Percentiles rank a stretch among this genome's conserved stretches.
phyloP scores from a whole-genome alignment of 768 basidiomycete species.

The Rhodotorula taiwanensis region DNA sequence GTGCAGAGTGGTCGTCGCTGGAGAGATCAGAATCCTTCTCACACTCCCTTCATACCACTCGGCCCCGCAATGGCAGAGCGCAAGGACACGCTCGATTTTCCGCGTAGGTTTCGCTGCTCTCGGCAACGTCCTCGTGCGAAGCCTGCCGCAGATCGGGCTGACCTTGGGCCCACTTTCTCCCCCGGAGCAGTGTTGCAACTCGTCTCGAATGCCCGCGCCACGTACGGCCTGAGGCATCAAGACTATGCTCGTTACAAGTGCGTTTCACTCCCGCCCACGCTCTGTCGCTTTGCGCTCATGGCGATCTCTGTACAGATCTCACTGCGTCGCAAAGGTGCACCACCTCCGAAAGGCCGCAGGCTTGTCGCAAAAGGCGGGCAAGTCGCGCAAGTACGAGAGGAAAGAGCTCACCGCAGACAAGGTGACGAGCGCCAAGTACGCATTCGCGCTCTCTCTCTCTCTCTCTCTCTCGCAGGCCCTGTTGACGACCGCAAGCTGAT shows the following conservation, averaged over 20 bases:
- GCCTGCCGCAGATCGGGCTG: too few species aligned
- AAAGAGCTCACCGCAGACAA: slow-evolving; percentile 61
- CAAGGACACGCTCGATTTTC: neutral
- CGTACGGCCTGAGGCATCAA: slow-evolving; percentile 84
- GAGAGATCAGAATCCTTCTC: too few species aligned
- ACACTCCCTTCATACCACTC: too few species aligned
- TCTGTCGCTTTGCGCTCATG: neutral
- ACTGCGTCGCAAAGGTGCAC: slow-evolving; percentile 85
- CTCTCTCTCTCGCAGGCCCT: too few species aligned
- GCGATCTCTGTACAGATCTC: slow-evolving; percentile 59
- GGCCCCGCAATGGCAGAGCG: slow-evolving; percentile 13
- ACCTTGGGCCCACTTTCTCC: neutral
- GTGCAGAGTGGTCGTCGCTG: too few species aligned
- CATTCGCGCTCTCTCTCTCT: slow-evolving; percentile 25
- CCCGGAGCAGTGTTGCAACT: slow-evolving; percentile 31
- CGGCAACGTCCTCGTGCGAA: fast-evolving
- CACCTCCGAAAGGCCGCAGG: slow-evolving; percentile 75
- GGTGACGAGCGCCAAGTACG: slow-evolving; percentile 79
- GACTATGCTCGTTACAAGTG: slow-evolving; percentile 81
- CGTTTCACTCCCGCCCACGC: slow-evolving; percentile 22
- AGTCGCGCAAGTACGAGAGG: slow-evolving; percentile 72
- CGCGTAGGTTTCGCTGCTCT: neutral
- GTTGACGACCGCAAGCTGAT: too few species aligned
- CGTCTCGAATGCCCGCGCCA: slow-evolving; percentile 68
- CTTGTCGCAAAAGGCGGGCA: slow-evolving; percentile 71